phyloP scores from a whole-genome alignment of 805 yeast genomes.

The Saturnispora mendoncae region DNA sequence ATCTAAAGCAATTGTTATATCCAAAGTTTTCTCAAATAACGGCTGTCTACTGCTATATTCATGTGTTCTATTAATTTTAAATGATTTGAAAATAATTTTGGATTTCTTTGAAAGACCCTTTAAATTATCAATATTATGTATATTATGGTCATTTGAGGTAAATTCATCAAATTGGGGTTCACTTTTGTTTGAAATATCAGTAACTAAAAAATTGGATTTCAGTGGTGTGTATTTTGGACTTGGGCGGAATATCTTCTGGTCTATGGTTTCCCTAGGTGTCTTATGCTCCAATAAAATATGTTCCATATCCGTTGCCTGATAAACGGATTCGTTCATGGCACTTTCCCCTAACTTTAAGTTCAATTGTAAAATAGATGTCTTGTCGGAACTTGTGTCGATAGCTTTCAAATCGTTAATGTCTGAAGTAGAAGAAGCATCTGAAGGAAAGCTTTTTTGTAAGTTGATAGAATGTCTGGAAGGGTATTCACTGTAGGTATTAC shows the following conservation, averaged over 20 bases:
- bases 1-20: neutral
- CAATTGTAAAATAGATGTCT: too few relatives aligned
- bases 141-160: neutral
- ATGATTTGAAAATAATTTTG: conserved; percentile 2
- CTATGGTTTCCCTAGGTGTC: neutral
- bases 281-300: conserved; percentile 1
- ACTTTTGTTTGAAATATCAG: neutral
- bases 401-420: neutral
- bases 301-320: conserved; percentile 10
- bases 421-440: neutral
- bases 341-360: too few relatives aligned
- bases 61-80: neutral
- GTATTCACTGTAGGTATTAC: neutral
- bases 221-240: neutral
- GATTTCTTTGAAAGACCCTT: neutral
- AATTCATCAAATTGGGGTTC: neutral
- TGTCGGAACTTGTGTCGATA: too few relatives aligned
- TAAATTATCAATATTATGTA: neutral
- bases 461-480: conserved; percentile 1
- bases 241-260: neutral
- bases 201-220: neutral
- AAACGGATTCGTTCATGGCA: conserved; percentile 4
- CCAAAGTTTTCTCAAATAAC: neutral
- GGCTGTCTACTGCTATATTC: neutral
- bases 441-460: neutral